Evolutionary conservation across 495 filamentous ascomycete species (phyloP).

Genomic region (Lophium mytilinum): DNA sequence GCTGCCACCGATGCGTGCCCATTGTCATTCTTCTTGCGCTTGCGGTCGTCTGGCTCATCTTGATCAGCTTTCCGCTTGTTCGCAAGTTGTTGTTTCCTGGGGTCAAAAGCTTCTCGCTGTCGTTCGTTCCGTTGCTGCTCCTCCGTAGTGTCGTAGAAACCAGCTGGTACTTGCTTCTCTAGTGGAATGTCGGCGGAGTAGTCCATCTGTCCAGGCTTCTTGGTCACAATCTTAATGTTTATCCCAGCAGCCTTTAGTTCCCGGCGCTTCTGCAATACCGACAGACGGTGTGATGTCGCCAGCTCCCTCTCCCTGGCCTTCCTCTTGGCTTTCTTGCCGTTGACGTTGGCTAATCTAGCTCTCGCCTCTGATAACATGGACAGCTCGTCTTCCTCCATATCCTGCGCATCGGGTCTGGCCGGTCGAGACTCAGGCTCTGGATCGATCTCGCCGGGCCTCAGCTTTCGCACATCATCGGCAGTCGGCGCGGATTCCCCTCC

Average conservation of each 20-base stretch:
- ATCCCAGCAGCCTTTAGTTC: constrained; percentile 97
- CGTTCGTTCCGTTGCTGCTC: constrained; percentile 76
- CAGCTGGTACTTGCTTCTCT: constrained; percentile 80
- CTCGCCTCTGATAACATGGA: constrained; percentile 98
- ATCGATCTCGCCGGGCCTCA: constrained; percentile 85
- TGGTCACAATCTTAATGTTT: constrained; percentile 91
- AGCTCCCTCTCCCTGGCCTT: constrained; percentile 94
- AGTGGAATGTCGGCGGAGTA: constrained; percentile 99
- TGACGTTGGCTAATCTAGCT: constrained; percentile 90
- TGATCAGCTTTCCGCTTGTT: constrained; percentile 91
- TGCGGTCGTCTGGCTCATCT: constrained; percentile 66
- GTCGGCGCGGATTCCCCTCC: constrained; percentile 86
- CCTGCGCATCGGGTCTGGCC: constrained; percentile 93
- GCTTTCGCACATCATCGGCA: constrained; percentile 83
- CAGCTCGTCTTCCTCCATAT: constrained; percentile 97
- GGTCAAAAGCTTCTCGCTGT: constrained; percentile 82
- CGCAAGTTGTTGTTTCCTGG: constrained; percentile 88
- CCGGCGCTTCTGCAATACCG: constrained; percentile 85
- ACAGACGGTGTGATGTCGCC: constrained; percentile 84
- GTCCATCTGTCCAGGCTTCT: constrained; percentile 95
- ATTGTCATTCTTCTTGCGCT: constrained; percentile 82
- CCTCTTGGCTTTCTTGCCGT: constrained; percentile 97
- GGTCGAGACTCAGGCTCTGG: constrained; percentile 95
- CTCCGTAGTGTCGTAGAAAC: constrained; percentile 88
- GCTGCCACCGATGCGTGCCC: constrained; percentile 65